Percentiles rank a stretch among this genome's conserved stretches.
phyloP scores from a whole-genome alignment of 805 yeast genomes.

The Wickerhamiella vanderwaltii region DNA sequence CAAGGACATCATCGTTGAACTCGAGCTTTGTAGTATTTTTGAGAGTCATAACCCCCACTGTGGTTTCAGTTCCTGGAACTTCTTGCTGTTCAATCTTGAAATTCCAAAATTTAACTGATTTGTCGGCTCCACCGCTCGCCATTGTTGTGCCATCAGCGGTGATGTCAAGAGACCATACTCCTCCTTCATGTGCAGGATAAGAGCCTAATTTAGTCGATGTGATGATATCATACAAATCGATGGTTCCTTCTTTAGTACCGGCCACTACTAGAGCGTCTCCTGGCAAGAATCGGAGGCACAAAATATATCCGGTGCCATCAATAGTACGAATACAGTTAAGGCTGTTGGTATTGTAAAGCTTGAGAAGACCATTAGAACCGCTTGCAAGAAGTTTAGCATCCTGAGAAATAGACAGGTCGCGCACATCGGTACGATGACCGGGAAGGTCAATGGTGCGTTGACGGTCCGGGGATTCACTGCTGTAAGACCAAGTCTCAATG shows the following conservation, averaged over 20 bases:
- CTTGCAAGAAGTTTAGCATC: slow-evolving; percentile 75
- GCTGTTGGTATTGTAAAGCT: slow-evolving; percentile 75
- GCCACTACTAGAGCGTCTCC: slow-evolving; percentile 80
- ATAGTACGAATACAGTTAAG: slow-evolving; percentile 72
- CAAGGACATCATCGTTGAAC: slow-evolving; percentile 70
- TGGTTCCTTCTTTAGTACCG: slow-evolving; percentile 77
- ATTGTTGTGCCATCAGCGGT: slow-evolving; percentile 74
- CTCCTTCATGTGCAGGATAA: slow-evolving; percentile 64
- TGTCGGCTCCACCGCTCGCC: slow-evolving; percentile 91
- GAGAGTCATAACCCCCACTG: slow-evolving; percentile 44
- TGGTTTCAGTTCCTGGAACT: slow-evolving; percentile 52
- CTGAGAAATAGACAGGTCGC: slow-evolving; percentile 69
- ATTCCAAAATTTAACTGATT: slow-evolving; percentile 80
- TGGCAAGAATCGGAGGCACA: slow-evolving; percentile 71
- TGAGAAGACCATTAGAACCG: slow-evolving; percentile 80
- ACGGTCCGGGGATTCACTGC: slow-evolving; percentile 20
- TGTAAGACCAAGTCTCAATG: slow-evolving; percentile 52
- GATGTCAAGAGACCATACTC: slow-evolving; percentile 85
- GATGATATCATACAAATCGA: slow-evolving; percentile 78
- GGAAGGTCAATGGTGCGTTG: slow-evolving; percentile 51
- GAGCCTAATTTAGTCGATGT: slow-evolving; percentile 61
- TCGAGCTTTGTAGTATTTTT: slow-evolving; percentile 73
- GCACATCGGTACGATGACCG: slow-evolving; percentile 85
- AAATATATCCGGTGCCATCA: slow-evolving; percentile 69
- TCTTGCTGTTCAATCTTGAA: slow-evolving; percentile 51